A percentile compares a stretch with the other conserved stretches of the same genome.
These are phyloP conservation scores for Erysiphe neolycopersici DNA, from an alignment of 2,329 filamentous ascomycete genomes.

Conservation along the genomic window DNA sequence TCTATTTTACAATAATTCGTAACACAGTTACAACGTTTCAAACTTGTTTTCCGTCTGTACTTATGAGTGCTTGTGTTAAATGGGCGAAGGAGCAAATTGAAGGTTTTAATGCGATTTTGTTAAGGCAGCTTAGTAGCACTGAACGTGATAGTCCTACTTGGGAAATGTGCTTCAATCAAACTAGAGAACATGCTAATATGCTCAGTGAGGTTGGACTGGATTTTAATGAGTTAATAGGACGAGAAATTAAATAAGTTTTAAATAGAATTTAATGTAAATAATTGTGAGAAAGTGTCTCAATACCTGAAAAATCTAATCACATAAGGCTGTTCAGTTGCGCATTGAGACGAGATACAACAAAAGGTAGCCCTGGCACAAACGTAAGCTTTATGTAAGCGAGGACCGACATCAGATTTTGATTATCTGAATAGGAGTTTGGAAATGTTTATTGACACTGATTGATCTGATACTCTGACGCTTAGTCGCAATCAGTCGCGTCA, in stretches of 20 bases:
- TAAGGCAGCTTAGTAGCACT: constrained; percentile 65
- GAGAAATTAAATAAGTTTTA: constrained; percentile 14
- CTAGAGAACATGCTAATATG: constrained; percentile 54
- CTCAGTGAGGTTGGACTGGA: constrained; percentile 70
- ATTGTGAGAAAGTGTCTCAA: too few relatives aligned
- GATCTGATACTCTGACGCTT: not conserved
- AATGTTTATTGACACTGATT: not conserved
- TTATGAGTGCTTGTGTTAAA: constrained; percentile 86
- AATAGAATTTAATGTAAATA: too few relatives aligned
- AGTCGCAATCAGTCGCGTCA: not conserved
- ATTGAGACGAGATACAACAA: constrained; percentile 27
- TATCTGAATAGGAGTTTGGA: not conserved
- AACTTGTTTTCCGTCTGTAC: constrained; percentile 54
- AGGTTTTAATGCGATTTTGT: constrained; percentile 61
- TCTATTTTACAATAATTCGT: constrained; percentile 82
- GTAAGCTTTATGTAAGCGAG: not conserved
- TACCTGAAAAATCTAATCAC: too few relatives aligned
- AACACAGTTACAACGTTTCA: constrained; percentile 85
- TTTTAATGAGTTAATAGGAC: constrained; percentile 58
- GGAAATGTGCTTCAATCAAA: constrained; percentile 58
- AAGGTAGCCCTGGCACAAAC: not conserved
- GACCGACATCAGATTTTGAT: not conserved
- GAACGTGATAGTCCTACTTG: constrained; percentile 51
- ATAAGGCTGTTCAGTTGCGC: too few relatives aligned
- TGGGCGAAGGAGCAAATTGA: constrained; percentile 96